phyloP scores from a whole-genome alignment of 2,329 filamentous ascomycete species.

The Sporothrix sp. region DNA sequence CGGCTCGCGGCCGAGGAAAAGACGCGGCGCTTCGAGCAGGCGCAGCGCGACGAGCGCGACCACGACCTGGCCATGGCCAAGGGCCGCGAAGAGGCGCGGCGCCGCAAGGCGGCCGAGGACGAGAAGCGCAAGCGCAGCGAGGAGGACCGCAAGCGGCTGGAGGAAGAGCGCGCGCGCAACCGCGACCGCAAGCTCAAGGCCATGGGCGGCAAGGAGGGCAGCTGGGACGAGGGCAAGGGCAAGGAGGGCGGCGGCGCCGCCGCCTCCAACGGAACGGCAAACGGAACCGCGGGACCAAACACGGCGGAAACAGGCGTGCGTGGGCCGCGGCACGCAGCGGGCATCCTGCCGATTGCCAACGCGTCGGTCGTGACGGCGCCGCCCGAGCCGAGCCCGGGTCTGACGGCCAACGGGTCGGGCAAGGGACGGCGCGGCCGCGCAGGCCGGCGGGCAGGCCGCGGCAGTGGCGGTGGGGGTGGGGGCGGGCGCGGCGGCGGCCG shows the following conservation, averaged over 20 bases:
- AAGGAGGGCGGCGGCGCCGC: not conserved
- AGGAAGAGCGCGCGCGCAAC: conserved; percentile 52
- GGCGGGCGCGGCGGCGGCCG: conserved; percentile 19
- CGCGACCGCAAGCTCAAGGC: conserved; percentile 52
- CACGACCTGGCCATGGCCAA: conserved; percentile 45
- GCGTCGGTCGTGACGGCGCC: not conserved
- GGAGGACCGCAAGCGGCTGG: conserved; percentile 41
- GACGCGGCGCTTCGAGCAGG: conserved; percentile 48
- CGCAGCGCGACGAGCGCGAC: conserved; percentile 46
- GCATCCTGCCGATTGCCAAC: conserved; percentile 8
- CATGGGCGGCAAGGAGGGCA: conserved; percentile 42
- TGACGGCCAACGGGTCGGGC: conserved; percentile 20
- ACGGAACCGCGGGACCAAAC: too few relatives aligned
- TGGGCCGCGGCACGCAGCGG: not conserved
- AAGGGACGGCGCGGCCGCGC: conserved; percentile 25
- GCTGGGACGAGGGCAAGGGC: conserved; percentile 51
- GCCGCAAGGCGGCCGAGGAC: conserved; percentile 41
- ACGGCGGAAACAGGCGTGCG: too few relatives aligned
- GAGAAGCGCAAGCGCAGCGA: conserved; percentile 42
- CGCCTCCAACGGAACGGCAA: not conserved
- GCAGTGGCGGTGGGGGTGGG: conserved; percentile 25
- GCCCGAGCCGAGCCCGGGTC: not conserved
- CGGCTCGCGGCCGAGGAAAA: conserved; percentile 49
- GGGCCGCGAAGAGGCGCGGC: conserved; percentile 42
- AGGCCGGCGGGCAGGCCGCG: conserved; percentile 25